These are phyloP conservation scores for Vitis amurensis DNA, from an alignment of 164 flowering plant species.

Conservation along the genomic window DNA sequence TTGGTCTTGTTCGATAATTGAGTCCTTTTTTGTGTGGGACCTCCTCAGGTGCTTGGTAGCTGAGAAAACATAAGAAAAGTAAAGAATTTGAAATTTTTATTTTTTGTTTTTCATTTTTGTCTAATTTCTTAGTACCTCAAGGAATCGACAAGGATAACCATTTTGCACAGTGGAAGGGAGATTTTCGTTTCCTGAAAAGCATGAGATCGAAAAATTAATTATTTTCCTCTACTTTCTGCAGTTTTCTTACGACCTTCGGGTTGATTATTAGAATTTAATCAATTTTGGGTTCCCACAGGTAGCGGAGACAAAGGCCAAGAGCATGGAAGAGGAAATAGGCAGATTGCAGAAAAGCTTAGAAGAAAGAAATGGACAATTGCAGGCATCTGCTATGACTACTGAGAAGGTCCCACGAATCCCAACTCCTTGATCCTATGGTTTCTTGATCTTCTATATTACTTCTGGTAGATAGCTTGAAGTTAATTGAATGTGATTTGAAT, in stretches of 20 bases:
- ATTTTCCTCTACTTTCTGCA: too few relatives aligned
- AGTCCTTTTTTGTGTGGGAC: conserved; percentile 16
- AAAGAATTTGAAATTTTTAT: too few relatives aligned
- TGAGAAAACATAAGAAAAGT: too few relatives aligned
- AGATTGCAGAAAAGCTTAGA: conserved; percentile 65
- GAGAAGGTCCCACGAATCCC: conserved; percentile 48
- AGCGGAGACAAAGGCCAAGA: conserved; percentile 66
- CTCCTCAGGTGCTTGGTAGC: not conserved
- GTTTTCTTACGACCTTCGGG: not conserved
- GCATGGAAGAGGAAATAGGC: conserved; percentile 64
- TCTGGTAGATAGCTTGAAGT: too few relatives aligned
- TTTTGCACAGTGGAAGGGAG: too few relatives aligned
- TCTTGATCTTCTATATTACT: too few relatives aligned
- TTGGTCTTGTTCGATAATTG: conserved; percentile 6
- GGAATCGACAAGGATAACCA: too few relatives aligned
- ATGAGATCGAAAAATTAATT: not conserved
- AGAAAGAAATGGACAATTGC: conserved; percentile 63
- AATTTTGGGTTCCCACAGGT: conserved; percentile 31
- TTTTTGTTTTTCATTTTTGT: too few relatives aligned
- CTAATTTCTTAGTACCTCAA: too few relatives aligned
- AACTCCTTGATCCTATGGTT: not conserved
- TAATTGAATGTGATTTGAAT: too few relatives aligned
- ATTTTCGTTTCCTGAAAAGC: too few relatives aligned
- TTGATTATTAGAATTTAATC: not conserved
- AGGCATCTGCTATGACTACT: conserved; percentile 50